A percentile compares a stretch with the other conserved stretches of the same genome.
phyloP scores from a whole-genome alignment of 768 basidiomycete genomes.

The Leccinum longicurvipes region DNA sequence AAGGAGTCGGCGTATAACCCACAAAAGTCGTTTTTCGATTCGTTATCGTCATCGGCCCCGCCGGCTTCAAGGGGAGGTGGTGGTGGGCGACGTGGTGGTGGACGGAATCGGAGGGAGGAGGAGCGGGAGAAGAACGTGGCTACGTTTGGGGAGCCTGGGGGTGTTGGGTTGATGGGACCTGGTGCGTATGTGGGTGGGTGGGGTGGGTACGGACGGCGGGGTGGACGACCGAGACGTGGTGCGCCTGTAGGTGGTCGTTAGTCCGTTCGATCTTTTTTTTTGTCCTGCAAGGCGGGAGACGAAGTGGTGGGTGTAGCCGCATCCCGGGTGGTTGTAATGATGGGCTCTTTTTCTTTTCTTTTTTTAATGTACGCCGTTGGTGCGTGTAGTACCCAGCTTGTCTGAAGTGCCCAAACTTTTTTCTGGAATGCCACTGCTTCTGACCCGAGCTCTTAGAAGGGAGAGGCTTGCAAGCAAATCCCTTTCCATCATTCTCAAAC shows the following conservation, averaged over 20 bases:
- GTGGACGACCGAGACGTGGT: conserved; percentile 40
- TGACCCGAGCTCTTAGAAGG: too few relatives aligned
- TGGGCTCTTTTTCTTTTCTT: not conserved
- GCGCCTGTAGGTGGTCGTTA: conserved; percentile 23
- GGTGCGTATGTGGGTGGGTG: conserved; percentile 78
- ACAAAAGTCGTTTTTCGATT: conserved; percentile 78
- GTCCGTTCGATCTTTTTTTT: not conserved
- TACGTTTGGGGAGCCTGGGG: conserved; percentile 85
- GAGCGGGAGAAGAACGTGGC: conserved; percentile 82
- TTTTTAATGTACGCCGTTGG: not conserved
- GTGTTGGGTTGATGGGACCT: conserved; percentile 72
- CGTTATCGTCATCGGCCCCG: conserved; percentile 45
- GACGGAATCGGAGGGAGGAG: conserved; percentile 73
- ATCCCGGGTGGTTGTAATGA: not conserved
- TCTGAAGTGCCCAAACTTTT: not conserved
- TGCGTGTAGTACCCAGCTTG: not conserved
- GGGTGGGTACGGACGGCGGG: conserved; percentile 62
- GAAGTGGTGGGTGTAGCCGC: not conserved
- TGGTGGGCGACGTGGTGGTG: conserved; percentile 45
- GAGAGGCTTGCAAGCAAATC: too few relatives aligned
- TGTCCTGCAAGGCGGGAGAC: not conserved
- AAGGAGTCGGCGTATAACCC: conserved; percentile 66
- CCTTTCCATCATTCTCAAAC: too few relatives aligned
- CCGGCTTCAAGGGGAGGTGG: conserved; percentile 36
- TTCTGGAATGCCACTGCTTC: too few relatives aligned